Evolutionary conservation across 306 rosid species (phyloP).

Genomic region (Morella rubra): DNA sequence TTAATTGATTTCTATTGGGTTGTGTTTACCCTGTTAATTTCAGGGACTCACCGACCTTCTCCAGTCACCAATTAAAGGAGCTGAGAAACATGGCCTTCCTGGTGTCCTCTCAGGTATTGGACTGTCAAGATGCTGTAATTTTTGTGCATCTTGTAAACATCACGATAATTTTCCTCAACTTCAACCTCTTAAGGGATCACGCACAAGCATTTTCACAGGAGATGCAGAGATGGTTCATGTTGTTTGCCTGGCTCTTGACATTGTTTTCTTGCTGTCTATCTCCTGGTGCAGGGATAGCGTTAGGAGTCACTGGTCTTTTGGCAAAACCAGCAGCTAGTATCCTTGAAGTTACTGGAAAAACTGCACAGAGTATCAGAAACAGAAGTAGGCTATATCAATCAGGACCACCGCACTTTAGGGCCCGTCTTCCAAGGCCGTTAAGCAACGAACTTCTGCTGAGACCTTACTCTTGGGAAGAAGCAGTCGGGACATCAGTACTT

Average conservation of each 20-base stretch:
- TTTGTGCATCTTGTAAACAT: constrained; percentile 8
- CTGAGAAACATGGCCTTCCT: constrained; percentile 98
- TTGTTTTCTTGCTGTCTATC: constrained; percentile 18
- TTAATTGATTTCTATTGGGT: neutral
- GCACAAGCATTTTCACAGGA: neutral
- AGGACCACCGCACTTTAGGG: constrained; percentile 53
- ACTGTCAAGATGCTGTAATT: constrained; percentile 19
- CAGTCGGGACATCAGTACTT: constrained; percentile 71
- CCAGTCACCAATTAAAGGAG: constrained; percentile 88
- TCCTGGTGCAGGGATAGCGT: constrained; percentile 70
- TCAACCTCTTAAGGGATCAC: constrained; percentile 14
- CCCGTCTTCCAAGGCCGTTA: constrained; percentile 77
- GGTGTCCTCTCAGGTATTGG: constrained; percentile 84
- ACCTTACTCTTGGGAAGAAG: constrained; percentile 94
- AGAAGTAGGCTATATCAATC: constrained; percentile 73
- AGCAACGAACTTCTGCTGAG: constrained; percentile 57
- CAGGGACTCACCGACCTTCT: constrained; percentile 98
- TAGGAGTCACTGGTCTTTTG: constrained; percentile 87
- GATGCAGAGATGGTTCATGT: constrained; percentile 1
- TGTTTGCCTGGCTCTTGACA: constrained; percentile 14
- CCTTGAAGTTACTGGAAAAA: constrained; percentile 92
- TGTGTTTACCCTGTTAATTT: constrained; percentile 30
- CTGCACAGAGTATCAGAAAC: constrained; percentile 88
- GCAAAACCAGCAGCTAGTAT: constrained; percentile 97
- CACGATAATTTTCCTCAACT: neutral